Conservation (phyloP, 2,329 filamentous ascomycete species). For the Pseudogymnoascus sp. region DNA sequence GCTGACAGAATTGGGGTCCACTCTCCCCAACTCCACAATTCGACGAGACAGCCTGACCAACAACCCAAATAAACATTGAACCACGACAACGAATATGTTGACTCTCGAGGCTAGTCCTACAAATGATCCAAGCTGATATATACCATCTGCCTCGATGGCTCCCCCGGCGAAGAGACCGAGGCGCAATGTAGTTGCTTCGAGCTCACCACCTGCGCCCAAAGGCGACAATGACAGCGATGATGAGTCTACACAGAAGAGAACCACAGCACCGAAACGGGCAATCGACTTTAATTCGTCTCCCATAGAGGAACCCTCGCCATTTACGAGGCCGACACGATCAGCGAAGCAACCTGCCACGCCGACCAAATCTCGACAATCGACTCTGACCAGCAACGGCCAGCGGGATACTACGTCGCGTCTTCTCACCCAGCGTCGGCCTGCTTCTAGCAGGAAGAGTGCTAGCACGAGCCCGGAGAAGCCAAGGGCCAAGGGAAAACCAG, state of each 20-base stretch:
- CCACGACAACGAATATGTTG: neutral
- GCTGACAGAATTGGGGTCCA: neutral
- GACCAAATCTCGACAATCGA: conserved; percentile 8
- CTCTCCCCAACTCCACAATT: conserved; percentile 4
- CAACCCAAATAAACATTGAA: neutral
- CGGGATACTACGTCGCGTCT: neutral
- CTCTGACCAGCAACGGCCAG: neutral
- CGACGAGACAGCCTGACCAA: neutral
- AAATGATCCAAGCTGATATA: neutral
- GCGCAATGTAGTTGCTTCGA: conserved; percentile 42
- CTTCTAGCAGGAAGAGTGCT: conserved; percentile 25
- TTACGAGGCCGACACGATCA: conserved; percentile 19
- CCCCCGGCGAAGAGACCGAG: conserved; percentile 40
- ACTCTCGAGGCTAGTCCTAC: neutral
- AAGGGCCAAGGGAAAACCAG: conserved; percentile 33
- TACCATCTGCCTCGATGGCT: conserved; percentile 22
- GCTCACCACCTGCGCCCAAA: conserved; percentile 29
- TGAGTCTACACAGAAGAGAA: neutral
- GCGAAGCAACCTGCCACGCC: conserved; percentile 21
- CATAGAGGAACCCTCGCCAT: conserved; percentile 4
- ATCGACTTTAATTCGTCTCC: conserved; percentile 19
- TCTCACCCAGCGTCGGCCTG: conserved; percentile 20
- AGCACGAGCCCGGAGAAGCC: conserved; percentile 42
- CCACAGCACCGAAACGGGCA: conserved; percentile 19
- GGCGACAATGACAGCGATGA: conserved; percentile 5